These are phyloP conservation scores for Pichia eremophila DNA, from an alignment of 805 yeast genomes.

Conservation along the genomic window DNA sequence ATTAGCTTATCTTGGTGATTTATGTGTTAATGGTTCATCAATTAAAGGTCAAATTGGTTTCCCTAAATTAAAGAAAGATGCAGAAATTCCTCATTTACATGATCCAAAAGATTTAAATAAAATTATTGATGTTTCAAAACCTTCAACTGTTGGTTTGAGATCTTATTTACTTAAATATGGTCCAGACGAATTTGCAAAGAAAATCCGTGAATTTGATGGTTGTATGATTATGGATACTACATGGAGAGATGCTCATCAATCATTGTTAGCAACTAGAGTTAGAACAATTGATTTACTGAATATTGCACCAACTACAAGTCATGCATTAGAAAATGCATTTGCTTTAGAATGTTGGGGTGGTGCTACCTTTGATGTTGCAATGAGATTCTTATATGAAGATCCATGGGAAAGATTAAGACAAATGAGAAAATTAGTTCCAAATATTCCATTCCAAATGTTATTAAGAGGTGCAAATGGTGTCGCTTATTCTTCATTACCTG, in stretches of 20 bases:
- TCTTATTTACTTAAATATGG: conserved; percentile 76
- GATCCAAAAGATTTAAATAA: conserved; percentile 45
- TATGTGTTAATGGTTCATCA: conserved; percentile 92
- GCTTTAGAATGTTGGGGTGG: conserved; percentile 99
- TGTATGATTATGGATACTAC: conserved; percentile 95
- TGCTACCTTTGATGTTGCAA: conserved; percentile 97
- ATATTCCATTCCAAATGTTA: conserved; percentile 98
- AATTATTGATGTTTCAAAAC: conserved; percentile 45
- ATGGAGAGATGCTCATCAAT: conserved; percentile 99
- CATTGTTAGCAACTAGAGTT: conserved; percentile 92
- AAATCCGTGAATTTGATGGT: conserved; percentile 77
- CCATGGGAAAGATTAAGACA: conserved; percentile 96
- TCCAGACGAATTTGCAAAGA: conserved; percentile 81
- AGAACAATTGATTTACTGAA: conserved; percentile 86
- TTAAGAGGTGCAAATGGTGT: conserved; percentile 99
- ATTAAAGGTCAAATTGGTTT: conserved; percentile 92
- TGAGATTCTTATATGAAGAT: conserved; percentile 97
- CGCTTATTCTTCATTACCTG: conserved; percentile 95
- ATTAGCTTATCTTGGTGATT: conserved; percentile 82
- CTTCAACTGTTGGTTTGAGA: conserved; percentile 84
- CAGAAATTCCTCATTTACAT: conserved; percentile 64
- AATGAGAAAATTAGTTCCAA: conserved; percentile 86
- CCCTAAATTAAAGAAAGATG: conserved; percentile 73
- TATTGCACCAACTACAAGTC: conserved; percentile 90
- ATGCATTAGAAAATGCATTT: conserved; percentile 82